phyloP scores from a whole-genome alignment of 148 eudicot species.

The Rhododendron griersonianum region DNA sequence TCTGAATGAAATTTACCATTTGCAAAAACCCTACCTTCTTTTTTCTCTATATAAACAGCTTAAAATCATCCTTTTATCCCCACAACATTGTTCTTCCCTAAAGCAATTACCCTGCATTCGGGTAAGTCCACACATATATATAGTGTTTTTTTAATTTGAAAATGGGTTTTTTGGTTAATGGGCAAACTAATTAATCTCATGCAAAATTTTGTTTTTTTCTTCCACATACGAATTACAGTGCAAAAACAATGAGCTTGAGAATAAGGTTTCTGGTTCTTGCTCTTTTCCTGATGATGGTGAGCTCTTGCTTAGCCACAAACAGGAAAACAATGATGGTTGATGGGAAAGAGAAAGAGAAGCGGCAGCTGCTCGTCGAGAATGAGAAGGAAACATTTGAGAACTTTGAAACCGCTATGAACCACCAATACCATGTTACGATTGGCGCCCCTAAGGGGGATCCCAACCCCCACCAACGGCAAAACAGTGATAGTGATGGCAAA shows the following conservation, averaged over 20 bases:
- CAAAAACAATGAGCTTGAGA: not conserved
- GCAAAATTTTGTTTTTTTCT: not conserved
- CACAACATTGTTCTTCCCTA: not conserved
- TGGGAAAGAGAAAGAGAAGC: not conserved
- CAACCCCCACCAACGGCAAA: no score
- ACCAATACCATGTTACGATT: no score
- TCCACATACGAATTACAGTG: not conserved
- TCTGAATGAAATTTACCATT: not conserved
- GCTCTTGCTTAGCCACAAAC: not conserved
- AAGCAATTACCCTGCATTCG: not conserved
- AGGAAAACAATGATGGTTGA: not conserved
- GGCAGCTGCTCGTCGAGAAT: not conserved
- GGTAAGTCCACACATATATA: not conserved
- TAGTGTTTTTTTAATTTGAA: not conserved
- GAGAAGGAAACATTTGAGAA: not conserved
- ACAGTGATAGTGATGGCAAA: not conserved
- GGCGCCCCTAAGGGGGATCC: accelerated
- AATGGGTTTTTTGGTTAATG: not conserved
- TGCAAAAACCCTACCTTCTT: not conserved
- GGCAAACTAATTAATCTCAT: not conserved
- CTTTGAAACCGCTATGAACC: not conserved
- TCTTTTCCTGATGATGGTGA: constrained; percentile 6
- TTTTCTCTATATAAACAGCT: not conserved
- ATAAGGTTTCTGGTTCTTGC: constrained; percentile 9
- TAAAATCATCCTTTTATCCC: not conserved